Conservation (phyloP, 2,329 filamentous ascomycete genomes). For the Truncatella angustata region DNA sequence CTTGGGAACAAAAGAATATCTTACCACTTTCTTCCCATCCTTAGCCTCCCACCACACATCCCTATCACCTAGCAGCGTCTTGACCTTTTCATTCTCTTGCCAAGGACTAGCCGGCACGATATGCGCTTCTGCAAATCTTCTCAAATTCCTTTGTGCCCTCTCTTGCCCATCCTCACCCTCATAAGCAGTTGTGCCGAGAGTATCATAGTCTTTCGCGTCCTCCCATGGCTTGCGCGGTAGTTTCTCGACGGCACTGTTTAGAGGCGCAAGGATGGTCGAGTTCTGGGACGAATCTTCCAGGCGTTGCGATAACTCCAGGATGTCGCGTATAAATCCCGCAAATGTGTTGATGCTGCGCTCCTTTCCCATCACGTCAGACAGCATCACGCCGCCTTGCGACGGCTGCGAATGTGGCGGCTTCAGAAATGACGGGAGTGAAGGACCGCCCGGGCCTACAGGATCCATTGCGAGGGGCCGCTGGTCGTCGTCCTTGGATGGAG, state of each 20-base stretch:
- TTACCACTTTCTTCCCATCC: slow-evolving; percentile 65
- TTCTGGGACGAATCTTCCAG: slow-evolving; percentile 66
- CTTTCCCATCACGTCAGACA: slow-evolving; percentile 82
- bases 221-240: slow-evolving; percentile 88
- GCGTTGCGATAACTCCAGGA: slow-evolving; percentile 64
- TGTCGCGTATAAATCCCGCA: slow-evolving; percentile 74
- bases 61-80: slow-evolving; percentile 60
- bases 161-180: slow-evolving; percentile 72
- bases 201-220: slow-evolving; percentile 68
- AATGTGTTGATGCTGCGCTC: slow-evolving; percentile 82
- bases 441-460: slow-evolving; percentile 16
- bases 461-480: slow-evolving; percentile 32
- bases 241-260: slow-evolving; percentile 75
- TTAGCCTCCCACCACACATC: slow-evolving; percentile 81
- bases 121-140: slow-evolving; percentile 82
- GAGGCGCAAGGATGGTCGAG: slow-evolving; percentile 82
- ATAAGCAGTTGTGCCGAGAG: slow-evolving; percentile 69
- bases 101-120: slow-evolving; percentile 75
- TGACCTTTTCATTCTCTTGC: slow-evolving; percentile 62
- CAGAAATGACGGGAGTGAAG: slow-evolving; percentile 6
- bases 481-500: slow-evolving; percentile 6
- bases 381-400: slow-evolving; percentile 54
- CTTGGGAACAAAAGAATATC: slow-evolving; percentile 26
- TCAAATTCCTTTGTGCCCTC: slow-evolving; percentile 73
- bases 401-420: slow-evolving; percentile 17